Evolutionary conservation across 1,284 basidiomycete species (phyloP), one percentile per base, ranked within the genome.

Genomic region (Puccinia polysora): DNA sequence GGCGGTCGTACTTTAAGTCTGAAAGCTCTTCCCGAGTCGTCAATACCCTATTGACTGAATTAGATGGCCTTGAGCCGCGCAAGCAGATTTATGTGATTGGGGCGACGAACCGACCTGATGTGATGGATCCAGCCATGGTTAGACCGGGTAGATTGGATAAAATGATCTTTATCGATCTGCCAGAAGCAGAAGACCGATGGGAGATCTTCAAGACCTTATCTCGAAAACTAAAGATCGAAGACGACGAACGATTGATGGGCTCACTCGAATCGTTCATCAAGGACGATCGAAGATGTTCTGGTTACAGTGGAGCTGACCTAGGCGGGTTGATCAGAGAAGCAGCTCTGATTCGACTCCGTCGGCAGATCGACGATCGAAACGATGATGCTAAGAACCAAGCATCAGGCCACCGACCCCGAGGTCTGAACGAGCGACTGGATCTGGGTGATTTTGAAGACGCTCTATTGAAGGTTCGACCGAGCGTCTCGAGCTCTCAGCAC

Each of bases 111-210:
- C 84, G 95, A n/a, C 95, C 95, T 0, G 95, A 97, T 82, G 97
- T 97, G 87, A 93, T 97, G 75, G 95, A 97, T 79, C 95, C 95
- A 0, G 95, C 95, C 3, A 97, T 97, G 94, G 91, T 93, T 70
- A 88, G 94, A 18, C 95, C 95, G 0, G 95, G 95, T 0, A 86
- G 95, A 30, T 85, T 98, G 14, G 95, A 98, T 83, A 97, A 97
- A 81, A 84, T 97, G 6, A 85, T 98, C 32, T 98, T 97, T 78
- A 94, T 98, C 76, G 95, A 97, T 79, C 83, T 97, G 0, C 95
- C 95, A 1, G 82, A 83, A 0, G 76, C 87, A 0, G 79, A 83
- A 14, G 95, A 97, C 81, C 86, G 95, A 12, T 85, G 85, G 5
- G 94, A 97, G 80, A 95, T 98, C 74, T 82, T 90, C 63, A 83